phyloP scores from a whole-genome alignment of 2,329 filamentous ascomycete species.

The Cercospora sojina region DNA sequence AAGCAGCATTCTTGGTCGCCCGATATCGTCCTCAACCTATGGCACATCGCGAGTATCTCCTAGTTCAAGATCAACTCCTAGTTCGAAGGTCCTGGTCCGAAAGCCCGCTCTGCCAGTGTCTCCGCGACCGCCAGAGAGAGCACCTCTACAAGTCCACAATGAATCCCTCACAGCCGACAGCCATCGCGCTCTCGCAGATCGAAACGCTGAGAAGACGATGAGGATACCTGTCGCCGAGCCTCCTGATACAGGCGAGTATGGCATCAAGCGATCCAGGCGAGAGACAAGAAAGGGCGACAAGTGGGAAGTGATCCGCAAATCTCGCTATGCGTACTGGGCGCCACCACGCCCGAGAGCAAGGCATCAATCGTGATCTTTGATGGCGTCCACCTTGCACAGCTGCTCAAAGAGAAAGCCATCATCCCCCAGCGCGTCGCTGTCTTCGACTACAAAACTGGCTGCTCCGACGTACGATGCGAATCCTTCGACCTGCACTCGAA shows the following conservation, averaged over 20 bases:
- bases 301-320: conserved; percentile 12
- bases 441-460: conserved; percentile 18
- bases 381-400: neutral
- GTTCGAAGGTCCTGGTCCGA: neutral
- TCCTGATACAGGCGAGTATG: conserved; percentile 8
- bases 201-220: neutral
- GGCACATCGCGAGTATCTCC: neutral
- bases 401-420: conserved; percentile 21
- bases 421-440: conserved; percentile 16
- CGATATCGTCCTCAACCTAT: neutral
- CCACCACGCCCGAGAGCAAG: neutral
- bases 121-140: neutral
- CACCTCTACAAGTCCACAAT: neutral
- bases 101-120: neutral
- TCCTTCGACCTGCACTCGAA: conserved; percentile 18
- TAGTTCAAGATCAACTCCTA: neutral
- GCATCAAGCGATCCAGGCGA: conserved; percentile 6
- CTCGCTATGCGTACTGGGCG: conserved; percentile 17
- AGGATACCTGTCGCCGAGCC: neutral
- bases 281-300: neutral
- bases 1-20: neutral
- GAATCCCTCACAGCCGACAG: neutral
- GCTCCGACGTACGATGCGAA: conserved; percentile 20
- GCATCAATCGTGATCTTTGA: neutral
- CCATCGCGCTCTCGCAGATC: neutral